Conservation (phyloP, 2,329 filamentous ascomycete species). For the Teratosphaeriaceae sp. region DNA sequence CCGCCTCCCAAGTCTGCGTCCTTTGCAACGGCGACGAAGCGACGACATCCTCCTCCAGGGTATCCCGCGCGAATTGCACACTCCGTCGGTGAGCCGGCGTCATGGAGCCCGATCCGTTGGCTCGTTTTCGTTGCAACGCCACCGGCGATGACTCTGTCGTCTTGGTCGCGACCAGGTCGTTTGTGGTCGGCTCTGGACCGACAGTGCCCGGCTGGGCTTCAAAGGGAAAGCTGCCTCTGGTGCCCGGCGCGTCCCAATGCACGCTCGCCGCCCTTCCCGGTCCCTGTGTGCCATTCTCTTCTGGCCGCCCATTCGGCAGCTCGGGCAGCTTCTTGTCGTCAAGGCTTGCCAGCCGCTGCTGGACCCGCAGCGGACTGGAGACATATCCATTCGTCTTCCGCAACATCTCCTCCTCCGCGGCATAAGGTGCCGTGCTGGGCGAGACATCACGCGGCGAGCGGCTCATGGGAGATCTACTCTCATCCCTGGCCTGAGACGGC, state of each 20-base stretch:
- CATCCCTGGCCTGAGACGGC: neutral
- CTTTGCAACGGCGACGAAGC: conserved; percentile 16
- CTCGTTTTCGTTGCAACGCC: conserved; percentile 2
- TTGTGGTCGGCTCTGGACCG: conserved; percentile 10
- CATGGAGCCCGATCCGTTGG: conserved; percentile 8
- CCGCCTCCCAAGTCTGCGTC: conserved; percentile 22
- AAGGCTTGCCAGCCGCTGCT: conserved; percentile 7
- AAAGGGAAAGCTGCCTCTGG: conserved; percentile 12
- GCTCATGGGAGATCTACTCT: neutral
- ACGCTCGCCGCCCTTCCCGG: conserved; percentile 2
- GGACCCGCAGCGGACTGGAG: conserved; percentile 7
- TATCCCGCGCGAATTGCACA: conserved; percentile 24
- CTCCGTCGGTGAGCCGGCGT: conserved; percentile 22
- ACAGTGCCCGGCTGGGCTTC: conserved; percentile 6
- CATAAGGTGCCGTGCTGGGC: neutral
- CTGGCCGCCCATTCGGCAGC: neutral
- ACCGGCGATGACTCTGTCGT: neutral
- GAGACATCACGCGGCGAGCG: neutral
- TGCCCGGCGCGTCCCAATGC: conserved; percentile 5
- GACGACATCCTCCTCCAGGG: conserved; percentile 13
- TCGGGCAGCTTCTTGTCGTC: conserved; percentile 2
- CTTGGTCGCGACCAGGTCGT: conserved; percentile 1
- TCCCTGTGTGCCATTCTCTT: conserved; percentile 1
- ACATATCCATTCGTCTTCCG: conserved; percentile 5
- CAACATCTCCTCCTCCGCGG: conserved; percentile 6